Evolutionary conservation across 176 grass and related monocot species (phyloP).

Genomic region (Oryza meyeriana): DNA sequence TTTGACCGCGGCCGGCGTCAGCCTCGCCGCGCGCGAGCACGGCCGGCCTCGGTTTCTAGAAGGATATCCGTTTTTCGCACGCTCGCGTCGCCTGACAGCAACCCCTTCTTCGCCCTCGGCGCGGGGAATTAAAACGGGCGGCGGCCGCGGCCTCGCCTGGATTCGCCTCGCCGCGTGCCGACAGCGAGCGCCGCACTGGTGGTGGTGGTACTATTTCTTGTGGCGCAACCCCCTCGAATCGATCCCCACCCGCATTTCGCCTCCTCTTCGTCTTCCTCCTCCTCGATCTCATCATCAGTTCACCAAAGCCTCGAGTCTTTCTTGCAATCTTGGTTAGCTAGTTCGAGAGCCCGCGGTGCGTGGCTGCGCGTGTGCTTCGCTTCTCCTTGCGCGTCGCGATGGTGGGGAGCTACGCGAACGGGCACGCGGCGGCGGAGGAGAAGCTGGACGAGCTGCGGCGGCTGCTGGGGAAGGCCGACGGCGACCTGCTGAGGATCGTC

Average conservation of each 20-base stretch:
- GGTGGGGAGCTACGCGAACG: constrained; percentile 56
- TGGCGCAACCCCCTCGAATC: constrained; percentile 13
- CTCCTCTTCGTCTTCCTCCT: background rate
- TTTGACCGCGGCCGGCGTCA: background rate
- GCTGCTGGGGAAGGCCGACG: constrained; percentile 67
- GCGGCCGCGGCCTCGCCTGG: background rate
- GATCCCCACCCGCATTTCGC: constrained; percentile 19
- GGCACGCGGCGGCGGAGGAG: constrained; percentile 24
- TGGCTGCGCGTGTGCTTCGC: too few relatives aligned
- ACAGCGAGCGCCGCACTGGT: background rate
- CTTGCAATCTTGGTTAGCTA: background rate
- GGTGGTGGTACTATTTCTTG: constrained; percentile 18
- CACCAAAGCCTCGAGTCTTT: background rate
- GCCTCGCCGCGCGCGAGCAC: background rate
- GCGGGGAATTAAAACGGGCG: constrained; percentile 21
- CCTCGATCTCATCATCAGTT: background rate
- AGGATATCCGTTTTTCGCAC: background rate
- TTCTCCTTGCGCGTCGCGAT: background rate
- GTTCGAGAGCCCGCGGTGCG: too few relatives aligned
- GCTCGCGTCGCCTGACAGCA: constrained; percentile 14
- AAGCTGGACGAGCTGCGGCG: constrained; percentile 84
- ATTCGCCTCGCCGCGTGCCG: background rate
- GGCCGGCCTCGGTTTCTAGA: background rate
- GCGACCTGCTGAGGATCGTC: constrained; percentile 60
- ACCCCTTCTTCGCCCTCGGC: background rate